Conservation (phyloP, 805 yeast genomes). For the Myxozyma neglecta region DNA sequence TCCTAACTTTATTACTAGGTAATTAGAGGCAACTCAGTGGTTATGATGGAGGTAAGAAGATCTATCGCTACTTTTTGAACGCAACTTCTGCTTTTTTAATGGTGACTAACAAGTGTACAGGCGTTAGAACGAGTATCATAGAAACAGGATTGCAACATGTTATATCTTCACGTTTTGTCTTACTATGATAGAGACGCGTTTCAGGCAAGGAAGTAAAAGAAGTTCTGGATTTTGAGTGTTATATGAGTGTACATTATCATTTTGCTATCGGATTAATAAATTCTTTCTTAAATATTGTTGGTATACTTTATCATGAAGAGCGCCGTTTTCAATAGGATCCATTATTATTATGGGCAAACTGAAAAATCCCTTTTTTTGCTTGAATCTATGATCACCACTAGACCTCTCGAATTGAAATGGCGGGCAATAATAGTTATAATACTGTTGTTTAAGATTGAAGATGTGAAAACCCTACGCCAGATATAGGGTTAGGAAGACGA, state of each 20-base stretch:
- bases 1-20: constrained; percentile 37
- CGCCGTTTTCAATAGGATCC: too few species aligned
- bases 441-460: background rate
- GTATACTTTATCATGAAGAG: too few species aligned
- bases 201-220: too few species aligned
- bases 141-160: background rate
- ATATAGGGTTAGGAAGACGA: background rate
- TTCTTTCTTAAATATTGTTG: too few species aligned
- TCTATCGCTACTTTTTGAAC: background rate
- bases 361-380: too few species aligned
- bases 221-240: too few species aligned
- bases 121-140: constrained; percentile 21
- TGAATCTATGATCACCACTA: too few species aligned
- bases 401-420: too few species aligned
- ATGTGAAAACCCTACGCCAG: background rate
- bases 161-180: background rate
- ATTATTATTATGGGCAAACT: too few species aligned
- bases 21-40: constrained; percentile 75
- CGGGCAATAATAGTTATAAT: too few species aligned
- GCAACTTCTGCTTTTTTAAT: background rate
- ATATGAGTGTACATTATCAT: too few species aligned
- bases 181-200: background rate
- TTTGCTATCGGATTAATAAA: too few species aligned
- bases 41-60: constrained; percentile 57
- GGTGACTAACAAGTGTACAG: constrained; percentile 2